Conservation (phyloP, 1,139 yeast species). For the Geotrichum carabidarum region DNA sequence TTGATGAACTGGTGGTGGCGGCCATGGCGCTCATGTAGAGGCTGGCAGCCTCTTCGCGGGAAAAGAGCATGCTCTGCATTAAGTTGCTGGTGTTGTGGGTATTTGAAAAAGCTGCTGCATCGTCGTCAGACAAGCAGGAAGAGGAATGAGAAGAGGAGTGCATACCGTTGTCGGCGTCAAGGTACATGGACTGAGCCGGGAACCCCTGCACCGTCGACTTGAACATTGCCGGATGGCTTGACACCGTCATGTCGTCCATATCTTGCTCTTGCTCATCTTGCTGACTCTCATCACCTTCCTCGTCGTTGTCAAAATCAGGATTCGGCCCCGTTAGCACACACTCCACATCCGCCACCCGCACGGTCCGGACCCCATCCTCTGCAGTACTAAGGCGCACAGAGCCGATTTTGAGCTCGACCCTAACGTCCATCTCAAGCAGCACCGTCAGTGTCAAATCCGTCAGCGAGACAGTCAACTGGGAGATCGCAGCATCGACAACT, state of each 20-base stretch:
- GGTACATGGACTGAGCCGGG: conserved; percentile 4
- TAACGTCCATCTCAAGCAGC: conserved; percentile 48
- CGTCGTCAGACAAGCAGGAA: not conserved
- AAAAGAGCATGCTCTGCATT: conserved; percentile 58
- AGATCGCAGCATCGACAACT: conserved; percentile 66
- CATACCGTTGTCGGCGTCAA: conserved; percentile 8
- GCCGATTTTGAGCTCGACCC: conserved; percentile 43
- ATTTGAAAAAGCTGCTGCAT: conserved; percentile 33
- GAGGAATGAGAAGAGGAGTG: conserved; percentile 1
- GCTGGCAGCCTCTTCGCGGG: conserved; percentile 66
- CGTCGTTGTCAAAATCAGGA: not conserved
- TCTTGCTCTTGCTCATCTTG: no score
- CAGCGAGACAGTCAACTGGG: conserved; percentile 52
- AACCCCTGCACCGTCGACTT: conserved; percentile 1
- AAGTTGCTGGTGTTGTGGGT: conserved; percentile 33
- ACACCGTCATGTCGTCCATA: not conserved
- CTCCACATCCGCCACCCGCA: conserved; percentile 42
- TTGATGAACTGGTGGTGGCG: conserved; percentile 12
- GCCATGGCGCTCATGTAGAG: conserved; percentile 73
- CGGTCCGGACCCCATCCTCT: conserved; percentile 46
- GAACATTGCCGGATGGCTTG: conserved; percentile 2
- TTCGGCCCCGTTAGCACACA: conserved; percentile 4
- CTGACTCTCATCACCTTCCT: not conserved
- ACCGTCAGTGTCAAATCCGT: conserved; percentile 43
- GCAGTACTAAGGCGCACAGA: conserved; percentile 42